Evolutionary conservation across 176 grass and related monocot species (phyloP).

Genomic region (Metroxylon sagu): DNA sequence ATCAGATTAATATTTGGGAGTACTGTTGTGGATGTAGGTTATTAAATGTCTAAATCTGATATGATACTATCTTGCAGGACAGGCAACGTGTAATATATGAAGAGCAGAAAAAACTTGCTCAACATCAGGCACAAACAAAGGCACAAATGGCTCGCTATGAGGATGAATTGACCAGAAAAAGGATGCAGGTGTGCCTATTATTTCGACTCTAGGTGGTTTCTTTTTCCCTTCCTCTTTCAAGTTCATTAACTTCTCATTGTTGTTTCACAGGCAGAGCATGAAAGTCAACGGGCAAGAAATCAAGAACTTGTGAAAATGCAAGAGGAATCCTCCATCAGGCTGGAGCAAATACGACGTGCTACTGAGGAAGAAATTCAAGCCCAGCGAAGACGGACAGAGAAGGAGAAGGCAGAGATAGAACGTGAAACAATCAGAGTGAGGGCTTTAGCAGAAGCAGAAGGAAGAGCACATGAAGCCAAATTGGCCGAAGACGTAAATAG

Average conservation of each 20-base stretch:
- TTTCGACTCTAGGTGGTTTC: not conserved
- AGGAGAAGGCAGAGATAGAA: slow-evolving; percentile 43
- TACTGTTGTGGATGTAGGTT: too few relatives aligned
- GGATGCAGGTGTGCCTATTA: slow-evolving; percentile 32
- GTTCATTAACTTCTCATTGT: not conserved
- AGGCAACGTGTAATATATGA: slow-evolving; percentile 65
- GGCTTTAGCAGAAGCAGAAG: slow-evolving; percentile 47
- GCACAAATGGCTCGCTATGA: slow-evolving; percentile 60
- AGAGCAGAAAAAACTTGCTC: slow-evolving; percentile 63
- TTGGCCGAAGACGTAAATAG: slow-evolving; percentile 57
- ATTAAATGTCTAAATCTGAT: slow-evolving; percentile 7
- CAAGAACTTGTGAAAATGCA: slow-evolving; percentile 96
- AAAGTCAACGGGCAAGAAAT: slow-evolving; percentile 82
- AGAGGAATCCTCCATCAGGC: slow-evolving; percentile 71
- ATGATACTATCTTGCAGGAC: slow-evolving; percentile 54
- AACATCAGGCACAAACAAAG: slow-evolving; percentile 56
- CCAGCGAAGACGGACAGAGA: slow-evolving; percentile 51
- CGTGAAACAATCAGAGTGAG: slow-evolving; percentile 23
- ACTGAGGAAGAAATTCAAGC: slow-evolving; percentile 78
- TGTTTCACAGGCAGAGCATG: slow-evolving; percentile 40
- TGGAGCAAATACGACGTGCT: slow-evolving; percentile 59
- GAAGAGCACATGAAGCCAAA: slow-evolving; percentile 25
- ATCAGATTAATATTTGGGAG: not conserved
- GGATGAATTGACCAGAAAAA: slow-evolving; percentile 80
- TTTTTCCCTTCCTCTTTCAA: not conserved